Evolutionary conservation across 495 filamentous ascomycete genomes (phyloP).

Genomic region (Acidomyces sp.): DNA sequence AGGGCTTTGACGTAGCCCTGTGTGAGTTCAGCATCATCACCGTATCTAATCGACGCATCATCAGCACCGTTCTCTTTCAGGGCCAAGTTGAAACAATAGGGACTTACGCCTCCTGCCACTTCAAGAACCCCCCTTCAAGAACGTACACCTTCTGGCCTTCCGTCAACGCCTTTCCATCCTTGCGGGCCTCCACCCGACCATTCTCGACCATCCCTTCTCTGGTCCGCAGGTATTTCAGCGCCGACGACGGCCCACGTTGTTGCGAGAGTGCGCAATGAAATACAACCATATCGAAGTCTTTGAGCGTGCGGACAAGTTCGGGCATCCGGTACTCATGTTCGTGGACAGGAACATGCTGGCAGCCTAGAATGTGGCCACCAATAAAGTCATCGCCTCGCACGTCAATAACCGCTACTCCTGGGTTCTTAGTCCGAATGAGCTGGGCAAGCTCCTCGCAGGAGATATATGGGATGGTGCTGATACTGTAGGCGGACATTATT

Average conservation of each 20-base stretch:
- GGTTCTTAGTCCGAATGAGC: constrained; percentile 38
- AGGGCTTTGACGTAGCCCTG: constrained; percentile 76
- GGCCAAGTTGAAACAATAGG: neutral
- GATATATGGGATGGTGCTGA: constrained; percentile 52
- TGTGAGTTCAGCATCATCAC: constrained; percentile 66
- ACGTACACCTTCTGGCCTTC: constrained; percentile 53
- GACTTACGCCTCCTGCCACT: constrained; percentile 72
- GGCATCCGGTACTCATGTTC: constrained; percentile 64
- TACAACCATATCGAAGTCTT: constrained; percentile 68
- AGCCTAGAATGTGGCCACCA: constrained; percentile 72
- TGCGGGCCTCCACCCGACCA: constrained; percentile 24
- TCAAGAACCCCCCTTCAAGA: constrained; percentile 72
- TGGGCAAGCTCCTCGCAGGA: constrained; percentile 48
- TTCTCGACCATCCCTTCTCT: constrained; percentile 36
- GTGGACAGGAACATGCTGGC: constrained; percentile 59
- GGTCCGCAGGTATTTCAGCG: constrained; percentile 54
- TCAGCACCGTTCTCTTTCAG: neutral
- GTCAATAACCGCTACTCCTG: constrained; percentile 62
- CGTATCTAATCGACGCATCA: constrained; percentile 33
- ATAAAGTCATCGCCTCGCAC: constrained; percentile 86
- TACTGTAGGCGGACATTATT: constrained; percentile 42
- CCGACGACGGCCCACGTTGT: constrained; percentile 64
- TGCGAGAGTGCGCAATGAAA: constrained; percentile 96
- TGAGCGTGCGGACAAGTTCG: constrained; percentile 64
- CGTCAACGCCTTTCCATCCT: constrained; percentile 20